Evolutionary conservation across 768 basidiomycete genomes (phyloP).

Genomic region (Naganishia antarctica): DNA sequence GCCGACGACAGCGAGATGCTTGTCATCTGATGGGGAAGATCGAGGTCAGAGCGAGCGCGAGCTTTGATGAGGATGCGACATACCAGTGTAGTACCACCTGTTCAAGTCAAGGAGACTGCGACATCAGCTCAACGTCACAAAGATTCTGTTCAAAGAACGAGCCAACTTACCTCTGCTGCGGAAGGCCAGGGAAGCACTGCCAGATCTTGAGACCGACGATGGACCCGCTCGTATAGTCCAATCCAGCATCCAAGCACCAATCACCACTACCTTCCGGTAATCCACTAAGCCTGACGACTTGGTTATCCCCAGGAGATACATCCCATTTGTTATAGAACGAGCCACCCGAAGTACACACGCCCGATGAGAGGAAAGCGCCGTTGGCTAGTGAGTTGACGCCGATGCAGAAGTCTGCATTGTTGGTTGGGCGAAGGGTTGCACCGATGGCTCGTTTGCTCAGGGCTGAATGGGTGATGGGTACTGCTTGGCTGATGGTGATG

Average conservation of each 20-base stretch:
- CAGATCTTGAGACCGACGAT: neutral
- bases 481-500: neutral
- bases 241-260: conserved; percentile 17
- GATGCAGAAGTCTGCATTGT: neutral
- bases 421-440: conserved; percentile 1
- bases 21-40: neutral
- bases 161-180: conserved; percentile 7
- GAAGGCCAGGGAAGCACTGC: neutral
- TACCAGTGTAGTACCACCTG: conserved; percentile 18
- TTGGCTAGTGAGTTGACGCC: neutral
- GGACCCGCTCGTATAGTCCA: neutral
- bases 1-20: neutral
- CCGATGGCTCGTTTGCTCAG: conserved; percentile 1
- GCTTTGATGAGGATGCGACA: neutral
- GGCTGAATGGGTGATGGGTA: neutral
- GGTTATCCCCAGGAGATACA: conserved; percentile 9
- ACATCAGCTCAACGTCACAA: no score
- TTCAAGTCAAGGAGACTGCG: no score
- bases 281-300: conserved; percentile 12
- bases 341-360: neutral
- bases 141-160: neutral
- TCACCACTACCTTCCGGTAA: conserved; percentile 8
- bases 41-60: no score
- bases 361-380: neutral
- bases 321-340: conserved; percentile 8